Percentiles rank a stretch among this genome's conserved stretches.
Conservation (phyloP, 495 filamentous ascomycete species). For the Aspergillus cavernicola region DNA sequence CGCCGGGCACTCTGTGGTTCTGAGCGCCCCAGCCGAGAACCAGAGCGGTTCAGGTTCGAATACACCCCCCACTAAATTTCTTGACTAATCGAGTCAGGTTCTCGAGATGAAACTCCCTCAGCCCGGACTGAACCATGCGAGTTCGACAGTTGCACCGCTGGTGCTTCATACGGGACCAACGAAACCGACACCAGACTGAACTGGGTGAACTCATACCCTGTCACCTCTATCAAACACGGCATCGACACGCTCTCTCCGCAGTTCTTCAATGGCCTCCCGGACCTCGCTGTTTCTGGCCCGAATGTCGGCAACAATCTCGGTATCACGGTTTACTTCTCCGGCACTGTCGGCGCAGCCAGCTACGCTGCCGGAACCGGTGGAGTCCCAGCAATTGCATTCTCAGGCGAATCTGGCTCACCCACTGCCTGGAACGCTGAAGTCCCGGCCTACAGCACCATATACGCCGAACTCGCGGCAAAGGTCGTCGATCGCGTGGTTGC, state of each 20-base stretch:
- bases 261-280: conserved; percentile 48
- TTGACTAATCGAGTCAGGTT: conserved; percentile 29
- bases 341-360: conserved; percentile 58
- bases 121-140: conserved; percentile 47
- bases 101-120: conserved; percentile 44
- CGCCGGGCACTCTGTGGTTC: conserved; percentile 55
- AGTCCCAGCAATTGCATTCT: conserved; percentile 64
- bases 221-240: conserved; percentile 60
- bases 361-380: conserved; percentile 51
- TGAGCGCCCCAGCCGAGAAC: conserved; percentile 63
- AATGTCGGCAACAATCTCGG: conserved; percentile 62
- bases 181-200: conserved; percentile 54
- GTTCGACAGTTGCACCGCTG: conserved; percentile 56
- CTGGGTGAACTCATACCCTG: conserved; percentile 68
- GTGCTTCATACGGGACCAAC: conserved; percentile 52
- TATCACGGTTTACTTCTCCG: conserved; percentile 50
- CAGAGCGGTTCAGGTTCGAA: conserved; percentile 55
- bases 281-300: conserved; percentile 60
- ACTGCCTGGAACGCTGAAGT: conserved; percentile 50
- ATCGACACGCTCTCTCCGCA: conserved; percentile 51
- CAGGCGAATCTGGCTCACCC: conserved; percentile 44
- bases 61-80: background rate
- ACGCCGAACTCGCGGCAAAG: conserved; percentile 57
- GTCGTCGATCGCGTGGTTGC: conserved; percentile 50
- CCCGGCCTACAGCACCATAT: conserved; percentile 51